Evolutionary conservation across 768 basidiomycete genomes (phyloP).

Genomic region (Filobasidium wieringae): DNA sequence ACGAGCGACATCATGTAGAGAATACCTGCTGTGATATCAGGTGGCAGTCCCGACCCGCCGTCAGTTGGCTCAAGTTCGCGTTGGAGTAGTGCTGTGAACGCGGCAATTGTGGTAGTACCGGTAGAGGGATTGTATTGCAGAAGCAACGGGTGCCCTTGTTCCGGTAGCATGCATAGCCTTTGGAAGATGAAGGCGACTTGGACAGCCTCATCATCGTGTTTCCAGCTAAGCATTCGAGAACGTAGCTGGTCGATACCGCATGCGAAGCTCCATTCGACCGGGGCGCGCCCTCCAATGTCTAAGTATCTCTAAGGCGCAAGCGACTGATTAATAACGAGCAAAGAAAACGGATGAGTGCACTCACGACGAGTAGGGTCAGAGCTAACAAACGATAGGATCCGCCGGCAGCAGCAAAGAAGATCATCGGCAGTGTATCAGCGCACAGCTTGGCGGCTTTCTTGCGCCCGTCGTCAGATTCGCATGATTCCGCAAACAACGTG

Average conservation of each 20-base stretch:
- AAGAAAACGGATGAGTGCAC: not conserved
- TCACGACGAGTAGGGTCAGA: constrained; percentile 6
- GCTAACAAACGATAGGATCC: constrained; percentile 4
- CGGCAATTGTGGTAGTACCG: not conserved
- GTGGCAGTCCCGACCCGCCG: not conserved
- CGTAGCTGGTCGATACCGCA: constrained; percentile 12
- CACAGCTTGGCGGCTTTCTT: not conserved
- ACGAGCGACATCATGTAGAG: constrained; percentile 6
- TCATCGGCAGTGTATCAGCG: constrained; percentile 6
- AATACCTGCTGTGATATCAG: constrained; percentile 4
- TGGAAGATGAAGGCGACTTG: constrained; percentile 6
- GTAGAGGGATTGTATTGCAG: not conserved
- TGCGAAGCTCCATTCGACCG: constrained; percentile 2
- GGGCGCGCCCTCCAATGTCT: constrained; percentile 7
- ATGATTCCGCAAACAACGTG: not conserved
- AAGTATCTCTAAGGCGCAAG: constrained; percentile 5
- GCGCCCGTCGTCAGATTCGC: not conserved
- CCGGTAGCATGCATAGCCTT: constrained; percentile 2
- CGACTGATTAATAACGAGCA: not conserved
- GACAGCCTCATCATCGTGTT: not conserved
- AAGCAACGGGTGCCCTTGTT: not conserved
- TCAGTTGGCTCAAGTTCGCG: not conserved
- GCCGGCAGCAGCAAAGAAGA: constrained; percentile 7
- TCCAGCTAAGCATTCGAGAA: not conserved
- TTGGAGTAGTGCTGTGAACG: not conserved